Evolutionary conservation across 257 asterid species (phyloP).

Genomic region (Solanum pinnatisectum): DNA sequence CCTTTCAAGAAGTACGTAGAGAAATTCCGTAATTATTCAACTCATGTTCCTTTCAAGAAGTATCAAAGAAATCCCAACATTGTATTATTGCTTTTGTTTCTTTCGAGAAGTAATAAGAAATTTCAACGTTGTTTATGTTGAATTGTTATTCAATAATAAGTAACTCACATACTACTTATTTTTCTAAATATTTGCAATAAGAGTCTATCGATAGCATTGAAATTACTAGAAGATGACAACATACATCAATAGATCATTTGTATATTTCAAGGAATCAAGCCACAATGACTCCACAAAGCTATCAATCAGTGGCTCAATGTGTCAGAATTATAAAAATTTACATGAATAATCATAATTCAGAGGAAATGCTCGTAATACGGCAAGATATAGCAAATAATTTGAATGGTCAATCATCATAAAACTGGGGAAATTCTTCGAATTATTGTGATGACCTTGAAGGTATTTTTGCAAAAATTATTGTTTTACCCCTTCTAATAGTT

Average conservation of each 20-base stretch:
- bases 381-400: too few relatives aligned
- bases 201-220: neutral
- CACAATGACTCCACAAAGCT: neutral
- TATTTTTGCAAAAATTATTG: too few relatives aligned
- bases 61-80: neutral
- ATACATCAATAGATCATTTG: neutral
- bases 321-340: neutral
- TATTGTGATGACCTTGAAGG: too few relatives aligned
- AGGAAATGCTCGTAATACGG: neutral
- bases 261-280: neutral
- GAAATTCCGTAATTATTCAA: too few relatives aligned
- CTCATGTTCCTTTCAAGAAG: neutral
- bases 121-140: neutral
- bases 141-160: too few relatives aligned
- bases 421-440: too few relatives aligned
- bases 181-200: neutral
- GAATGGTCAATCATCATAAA: neutral
- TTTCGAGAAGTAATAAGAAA: too few relatives aligned
- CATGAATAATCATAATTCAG: neutral
- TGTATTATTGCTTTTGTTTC: neutral
- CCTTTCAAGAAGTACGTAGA: too few relatives aligned
- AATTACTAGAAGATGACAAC: neutral
- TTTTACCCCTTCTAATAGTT: too few relatives aligned
- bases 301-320: neutral
- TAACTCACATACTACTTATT: neutral